Evolutionary conservation across 352 stramenopile genomes (phyloP), one percentile per base, ranked within the genome.

Genomic region (Globisporangium canariense): DNA sequence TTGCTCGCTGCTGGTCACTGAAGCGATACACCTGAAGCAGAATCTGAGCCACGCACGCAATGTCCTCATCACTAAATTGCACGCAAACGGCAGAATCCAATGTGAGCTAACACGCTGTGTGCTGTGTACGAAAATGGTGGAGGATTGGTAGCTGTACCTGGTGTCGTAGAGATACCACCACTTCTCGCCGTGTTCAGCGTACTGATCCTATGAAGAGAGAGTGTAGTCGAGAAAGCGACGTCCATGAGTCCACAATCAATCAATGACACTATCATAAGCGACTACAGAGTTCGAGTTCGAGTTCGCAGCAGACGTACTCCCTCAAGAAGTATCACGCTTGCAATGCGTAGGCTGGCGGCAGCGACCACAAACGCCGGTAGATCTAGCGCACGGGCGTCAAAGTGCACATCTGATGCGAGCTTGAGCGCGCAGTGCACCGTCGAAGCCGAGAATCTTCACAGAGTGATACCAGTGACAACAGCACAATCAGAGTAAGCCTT

Each of bases 141-240:
- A n/a, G 4, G 22, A 11, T 13, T 20, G 22, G 14, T 32, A 36
- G 3, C 8, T 18, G 25, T 58, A 86, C 77, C 75, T 83, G 4
- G 75, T 74, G 60, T 83, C 75, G 67, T 73, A 81, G 13, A 53
- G 60, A 32, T 82, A 83, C 77, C 77, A 86, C 77, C 77, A 86
- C 58, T 82, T 86, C 28, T 36, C 51, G 11, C 52, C 45, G 11
- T 25, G 8, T 16, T 22, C 20, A 14, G 16, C 25, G 9, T 60
- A 49, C 22, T 51, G 36, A 20, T 65, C 18, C 32, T 50, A 13
- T 43, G 20, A 46, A 2, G 8, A 25, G 16, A 57, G 30, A 38
- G 18, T 28, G 25, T 40, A 7, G 2, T 41, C 36, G 36, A 20
- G 5, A 18, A 40, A 3, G 2, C 28, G 16, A 34, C 22, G 50